Conservation (phyloP, 148 eudicot genomes). For the Dianthus caryophyllus region DNA sequence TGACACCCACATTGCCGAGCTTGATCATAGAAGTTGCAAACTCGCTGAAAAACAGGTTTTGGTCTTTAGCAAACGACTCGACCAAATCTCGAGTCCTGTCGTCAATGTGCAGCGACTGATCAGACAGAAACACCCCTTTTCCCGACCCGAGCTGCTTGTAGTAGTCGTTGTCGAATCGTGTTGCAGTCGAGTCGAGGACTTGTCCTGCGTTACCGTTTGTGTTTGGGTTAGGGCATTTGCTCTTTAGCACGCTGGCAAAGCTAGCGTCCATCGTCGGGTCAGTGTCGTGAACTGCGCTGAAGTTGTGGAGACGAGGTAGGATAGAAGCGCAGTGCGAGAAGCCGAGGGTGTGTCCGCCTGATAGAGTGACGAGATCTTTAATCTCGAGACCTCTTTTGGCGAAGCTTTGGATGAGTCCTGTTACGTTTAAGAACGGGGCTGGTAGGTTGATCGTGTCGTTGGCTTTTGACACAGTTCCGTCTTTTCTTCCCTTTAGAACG, state of each 20-base stretch:
- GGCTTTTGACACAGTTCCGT: slow-evolving; percentile 52
- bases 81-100: slow-evolving; percentile 43
- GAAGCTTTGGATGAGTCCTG: slow-evolving; percentile 44
- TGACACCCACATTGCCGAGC: slow-evolving; percentile 50
- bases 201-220: slow-evolving; percentile 42
- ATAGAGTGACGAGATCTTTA: slow-evolving; percentile 51
- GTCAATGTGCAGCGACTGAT: slow-evolving; percentile 44
- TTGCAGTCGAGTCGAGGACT: slow-evolving; percentile 53
- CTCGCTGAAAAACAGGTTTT: slow-evolving; percentile 48
- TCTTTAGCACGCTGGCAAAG: slow-evolving; percentile 39
- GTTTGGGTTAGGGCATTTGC: slow-evolving; percentile 42
- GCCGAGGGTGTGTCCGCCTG: slow-evolving; percentile 65
- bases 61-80: slow-evolving; percentile 47
- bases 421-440: slow-evolving; percentile 36
- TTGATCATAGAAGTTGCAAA: slow-evolving; percentile 56
- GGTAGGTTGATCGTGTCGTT: slow-evolving; percentile 48
- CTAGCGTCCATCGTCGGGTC: slow-evolving; percentile 45
- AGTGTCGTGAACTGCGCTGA: slow-evolving; percentile 32
- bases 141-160: slow-evolving; percentile 36
- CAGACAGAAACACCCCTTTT: slow-evolving; percentile 49
- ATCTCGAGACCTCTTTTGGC: slow-evolving; percentile 34
- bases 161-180: slow-evolving; percentile 50
- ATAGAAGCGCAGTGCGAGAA: slow-evolving; percentile 68
- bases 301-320: slow-evolving; percentile 45
- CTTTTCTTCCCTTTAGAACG: slow-evolving; percentile 61